Evolutionary conservation across 2,329 filamentous ascomycete genomes (phyloP), one percentile per base, ranked within the genome.

Genomic region (Alternaria sp.): DNA sequence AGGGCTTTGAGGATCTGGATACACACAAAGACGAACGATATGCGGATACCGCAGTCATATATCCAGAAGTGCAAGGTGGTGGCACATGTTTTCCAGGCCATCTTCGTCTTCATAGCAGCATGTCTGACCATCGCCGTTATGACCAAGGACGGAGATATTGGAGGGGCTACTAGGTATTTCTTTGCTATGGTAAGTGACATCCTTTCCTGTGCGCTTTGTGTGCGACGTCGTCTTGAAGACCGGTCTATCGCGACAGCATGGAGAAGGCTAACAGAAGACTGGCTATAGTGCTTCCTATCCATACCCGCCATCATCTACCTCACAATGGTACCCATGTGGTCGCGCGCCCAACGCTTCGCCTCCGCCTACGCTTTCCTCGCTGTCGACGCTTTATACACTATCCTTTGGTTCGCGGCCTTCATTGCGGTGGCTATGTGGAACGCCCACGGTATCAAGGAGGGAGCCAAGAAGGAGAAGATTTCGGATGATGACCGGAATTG

Each of bases 401-500:
- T 89, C 10, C 73, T 89, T 40, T 89, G 87, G 87, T 86, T 89
- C 69, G 81, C 82, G 5, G 86, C 86, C 5, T 87, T 86, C 80
- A 80, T 86, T 14, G 80, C 83, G 40, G 80, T 88, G 5, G 85
- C 85, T 14, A 80, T 82, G 14, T 89, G 86, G 77, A 86, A 88
- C 28, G 78, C 81, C 5, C 68, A 81, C n/a, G 86, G 86, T 8
- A 85, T 87, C 64, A 79, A 77, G 7, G 78, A 84, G 68, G 85
- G 85, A 41, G 80, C 80, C 38, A 76, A 80, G 28, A 75, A 79
- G 28, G 67, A 65, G 45, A 81, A 83, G 38, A 73, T 80, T 10
- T 65, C 74, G 10, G 76, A 78, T n/a, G 69, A 77, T 22, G 79
- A 81, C 32, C 80, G 78, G 20, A 84, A 84, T 41, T 87, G 86